phyloP scores from a whole-genome alignment of 2,329 filamentous ascomycete genomes.

The Samsoniella hepiali region DNA sequence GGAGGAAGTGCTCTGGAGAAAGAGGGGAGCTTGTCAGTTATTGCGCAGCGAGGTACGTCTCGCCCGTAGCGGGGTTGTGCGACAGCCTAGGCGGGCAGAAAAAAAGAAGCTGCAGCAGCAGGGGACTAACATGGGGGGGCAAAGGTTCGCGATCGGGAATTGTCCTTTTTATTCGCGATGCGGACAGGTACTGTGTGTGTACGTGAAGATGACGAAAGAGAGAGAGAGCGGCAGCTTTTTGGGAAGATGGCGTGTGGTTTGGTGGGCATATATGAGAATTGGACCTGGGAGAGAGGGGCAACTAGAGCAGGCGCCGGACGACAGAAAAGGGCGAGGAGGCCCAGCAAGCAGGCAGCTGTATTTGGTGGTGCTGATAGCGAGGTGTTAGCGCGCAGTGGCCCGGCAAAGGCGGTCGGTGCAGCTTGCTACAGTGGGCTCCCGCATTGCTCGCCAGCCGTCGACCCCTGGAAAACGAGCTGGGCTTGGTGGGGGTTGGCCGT shows the following conservation, averaged over 20 bases:
- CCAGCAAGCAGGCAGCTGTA: conserved; percentile 4
- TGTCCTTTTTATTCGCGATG: neutral
- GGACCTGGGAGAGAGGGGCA: neutral
- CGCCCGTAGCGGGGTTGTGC: conserved; percentile 14
- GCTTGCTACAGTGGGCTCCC: conserved; percentile 30
- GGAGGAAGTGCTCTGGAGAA: conserved; percentile 11
- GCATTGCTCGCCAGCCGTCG: conserved; percentile 17
- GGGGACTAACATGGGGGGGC: neutral
- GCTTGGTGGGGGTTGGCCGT: conserved; percentile 32
- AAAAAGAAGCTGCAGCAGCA: neutral
- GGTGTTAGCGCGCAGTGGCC: conserved; percentile 25
- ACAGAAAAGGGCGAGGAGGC: neutral
- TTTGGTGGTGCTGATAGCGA: neutral
- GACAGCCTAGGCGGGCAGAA: neutral
- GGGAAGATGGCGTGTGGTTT: conserved; percentile 10
- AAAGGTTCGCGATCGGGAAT: neutral
- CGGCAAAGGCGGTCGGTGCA: conserved; percentile 22
- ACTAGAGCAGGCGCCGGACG: neutral
- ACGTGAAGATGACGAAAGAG: conserved; percentile 6
- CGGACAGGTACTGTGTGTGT: neutral
- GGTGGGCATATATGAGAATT: conserved; percentile 11
- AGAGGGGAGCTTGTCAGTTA: conserved; percentile 18
- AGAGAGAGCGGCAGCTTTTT: neutral
- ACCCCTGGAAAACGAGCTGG: neutral
- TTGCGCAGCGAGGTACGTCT: conserved; percentile 9